These are phyloP conservation scores for Massarina eburnea DNA, from an alignment of 2,329 filamentous ascomycete genomes.

Conservation along the genomic window DNA sequence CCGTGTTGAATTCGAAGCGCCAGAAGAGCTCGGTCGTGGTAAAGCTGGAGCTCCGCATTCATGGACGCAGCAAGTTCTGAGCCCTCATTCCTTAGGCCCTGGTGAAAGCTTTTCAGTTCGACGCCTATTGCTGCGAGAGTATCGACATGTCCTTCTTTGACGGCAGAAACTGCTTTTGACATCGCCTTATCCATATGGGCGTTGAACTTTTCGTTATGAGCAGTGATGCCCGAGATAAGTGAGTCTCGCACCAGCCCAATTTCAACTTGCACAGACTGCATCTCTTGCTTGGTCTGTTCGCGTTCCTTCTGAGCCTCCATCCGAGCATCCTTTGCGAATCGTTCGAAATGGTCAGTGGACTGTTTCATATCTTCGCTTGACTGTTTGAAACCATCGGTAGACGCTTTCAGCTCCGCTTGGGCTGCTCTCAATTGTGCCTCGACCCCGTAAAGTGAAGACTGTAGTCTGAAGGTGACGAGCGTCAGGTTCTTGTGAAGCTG, in stretches of 20 bases:
- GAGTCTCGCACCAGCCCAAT: background rate
- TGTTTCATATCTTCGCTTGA: slow-evolving; percentile 2
- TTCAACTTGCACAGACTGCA: slow-evolving; percentile 2
- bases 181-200: slow-evolving; percentile 3
- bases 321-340: background rate
- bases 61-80: slow-evolving; percentile 5
- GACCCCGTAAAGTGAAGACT: slow-evolving; percentile 1
- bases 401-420: slow-evolving; percentile 1
- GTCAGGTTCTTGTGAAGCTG: slow-evolving; percentile 37
- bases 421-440: slow-evolving; percentile 1
- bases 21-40: slow-evolving; percentile 6
- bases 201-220: slow-evolving; percentile 1
- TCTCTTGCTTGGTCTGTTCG: slow-evolving; percentile 1
- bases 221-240: background rate
- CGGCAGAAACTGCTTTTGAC: slow-evolving; percentile 1
- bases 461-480: slow-evolving; percentile 16
- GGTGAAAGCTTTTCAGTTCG: slow-evolving; percentile 1
- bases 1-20: slow-evolving; percentile 6
- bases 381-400: background rate
- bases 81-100: slow-evolving; percentile 2
- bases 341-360: slow-evolving; percentile 1
- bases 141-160: slow-evolving; percentile 1
- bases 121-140: slow-evolving; percentile 1
- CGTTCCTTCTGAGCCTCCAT: slow-evolving; percentile 1
- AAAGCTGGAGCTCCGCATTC: slow-evolving; percentile 5